A percentile compares a stretch with the other conserved stretches of the same genome.
These are phyloP conservation scores for Phylloporus sp. DNA, from an alignment of 768 basidiomycete genomes.

Conservation along the genomic window DNA sequence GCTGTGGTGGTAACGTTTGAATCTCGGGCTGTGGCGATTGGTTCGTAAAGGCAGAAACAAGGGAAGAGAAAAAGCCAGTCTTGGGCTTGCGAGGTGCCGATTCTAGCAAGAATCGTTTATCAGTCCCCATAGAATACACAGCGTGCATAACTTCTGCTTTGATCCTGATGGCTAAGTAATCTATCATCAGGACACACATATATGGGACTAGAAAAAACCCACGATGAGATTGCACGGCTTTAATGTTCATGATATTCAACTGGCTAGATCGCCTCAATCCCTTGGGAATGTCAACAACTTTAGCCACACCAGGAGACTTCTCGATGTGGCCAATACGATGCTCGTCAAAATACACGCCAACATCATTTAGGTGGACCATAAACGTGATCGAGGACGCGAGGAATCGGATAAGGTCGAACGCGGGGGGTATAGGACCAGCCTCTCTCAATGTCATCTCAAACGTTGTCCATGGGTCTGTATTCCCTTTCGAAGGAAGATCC, in stretches of 20 bases:
- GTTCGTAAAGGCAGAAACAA: constrained; percentile 24
- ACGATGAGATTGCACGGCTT: constrained; percentile 61
- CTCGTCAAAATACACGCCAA: constrained; percentile 82
- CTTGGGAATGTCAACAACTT: constrained; percentile 48
- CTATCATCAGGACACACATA: neutral
- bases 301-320: constrained; percentile 56
- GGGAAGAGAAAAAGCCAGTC: constrained; percentile 47
- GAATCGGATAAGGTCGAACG: constrained; percentile 88
- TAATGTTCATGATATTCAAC: constrained; percentile 64
- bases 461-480: constrained; percentile 64
- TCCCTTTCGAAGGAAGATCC: constrained; percentile 42
- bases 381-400: constrained; percentile 90
- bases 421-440: constrained; percentile 69
- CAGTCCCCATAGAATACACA: constrained; percentile 65
- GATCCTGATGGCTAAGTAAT: constrained; percentile 63
- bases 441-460: constrained; percentile 90
- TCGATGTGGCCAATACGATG: constrained; percentile 62
- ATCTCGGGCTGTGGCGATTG: constrained; percentile 13
- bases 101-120: constrained; percentile 44
- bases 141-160: constrained; percentile 78
- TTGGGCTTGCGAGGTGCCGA: constrained; percentile 28
- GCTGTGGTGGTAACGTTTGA: constrained; percentile 7
- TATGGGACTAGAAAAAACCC: constrained; percentile 20
- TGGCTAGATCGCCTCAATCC: constrained; percentile 55
- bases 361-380: constrained; percentile 72